Evolutionary conservation across 495 filamentous ascomycete genomes (phyloP), one percentile per base, ranked within the genome.

Genomic region (Rusavskia elegans): DNA sequence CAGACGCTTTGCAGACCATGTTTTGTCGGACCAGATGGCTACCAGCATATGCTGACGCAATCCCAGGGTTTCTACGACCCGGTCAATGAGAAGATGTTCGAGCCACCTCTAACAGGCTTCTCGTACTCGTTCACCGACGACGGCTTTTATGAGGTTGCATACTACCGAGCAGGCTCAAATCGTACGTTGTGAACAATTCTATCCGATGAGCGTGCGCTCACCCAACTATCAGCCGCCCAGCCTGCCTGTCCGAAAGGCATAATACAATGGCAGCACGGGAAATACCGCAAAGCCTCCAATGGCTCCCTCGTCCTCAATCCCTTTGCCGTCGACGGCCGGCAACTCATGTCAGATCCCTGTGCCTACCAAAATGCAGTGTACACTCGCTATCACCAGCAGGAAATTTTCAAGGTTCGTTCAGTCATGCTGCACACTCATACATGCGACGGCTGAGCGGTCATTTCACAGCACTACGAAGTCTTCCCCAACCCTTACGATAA

Each of bases 211-310:
- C 5, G 40, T 19, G 14, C 19, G 44, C 48, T 40, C 13, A 50
- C 5, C 32, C 45, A 14, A 5, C 16, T 21, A 50, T 23, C 49
- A 87, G 84, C 85, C 32, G 60, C 64, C 35, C 67, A 73, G 16
- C 85, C 85, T 14, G 59, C 64, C 46, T 89, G 85, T 61, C 81
- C 85, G 1, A 64, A 69, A 45, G 83, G 78, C 11, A 73, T 87
- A 16, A 77, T 88, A 70, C 85, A 88, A 63, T 89, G 79, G 73
- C 85, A 89, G 59, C 85, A 89, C 61, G 85, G 85, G 30, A 74
- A 65, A 49, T 85, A 76, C 59, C 66, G 62, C 3, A 59, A 76
- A 49, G 68, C 71, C 39, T 59, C 68, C 21, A 76, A 84, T 57
- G 77, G 78, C 32, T 80, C 78, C 9, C 63, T 89, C 29, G 65